phyloP scores from a whole-genome alignment of 2,329 filamentous ascomycete genomes.

The Cadophora sp. region DNA sequence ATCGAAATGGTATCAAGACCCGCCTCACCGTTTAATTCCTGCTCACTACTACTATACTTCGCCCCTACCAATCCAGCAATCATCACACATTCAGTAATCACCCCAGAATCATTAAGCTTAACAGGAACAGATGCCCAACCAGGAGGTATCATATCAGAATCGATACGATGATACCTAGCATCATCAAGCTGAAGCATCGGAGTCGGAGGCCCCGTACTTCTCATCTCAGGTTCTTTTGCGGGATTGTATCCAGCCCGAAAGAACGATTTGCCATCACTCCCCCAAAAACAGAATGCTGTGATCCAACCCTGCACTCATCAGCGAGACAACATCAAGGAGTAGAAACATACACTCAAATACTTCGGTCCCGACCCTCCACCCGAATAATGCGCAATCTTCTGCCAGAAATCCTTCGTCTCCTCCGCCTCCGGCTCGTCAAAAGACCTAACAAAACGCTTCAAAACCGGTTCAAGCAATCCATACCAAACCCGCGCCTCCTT shows the following conservation, averaged over 20 bases:
- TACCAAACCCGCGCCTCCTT: constrained; percentile 44
- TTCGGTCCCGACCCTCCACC: constrained; percentile 40
- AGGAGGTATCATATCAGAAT: constrained; percentile 40
- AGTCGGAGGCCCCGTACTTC: not conserved
- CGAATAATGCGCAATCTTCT: constrained; percentile 38
- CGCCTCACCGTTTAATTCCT: constrained; percentile 6
- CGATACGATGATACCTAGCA: constrained; percentile 37
- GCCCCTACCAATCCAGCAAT: constrained; percentile 46
- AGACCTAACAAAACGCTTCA: constrained; percentile 45
- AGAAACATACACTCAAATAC: constrained; percentile 23
- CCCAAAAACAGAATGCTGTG: constrained; percentile 48
- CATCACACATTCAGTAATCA: constrained; percentile 38
- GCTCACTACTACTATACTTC: constrained; percentile 19
- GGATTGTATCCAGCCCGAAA: not conserved
- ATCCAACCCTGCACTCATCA: constrained; percentile 44
- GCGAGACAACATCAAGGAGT: not conserved
- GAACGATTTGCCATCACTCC: constrained; percentile 36
- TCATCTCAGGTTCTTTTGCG: not conserved
- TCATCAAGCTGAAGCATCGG: constrained; percentile 35
- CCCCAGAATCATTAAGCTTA: constrained; percentile 44
- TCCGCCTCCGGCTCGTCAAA: constrained; percentile 43
- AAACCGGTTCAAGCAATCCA: constrained; percentile 46
- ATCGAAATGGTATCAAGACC: constrained; percentile 33
- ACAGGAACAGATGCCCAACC: constrained; percentile 46
- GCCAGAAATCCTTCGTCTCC: constrained; percentile 47